Evolutionary conservation across 352 stramenopile species (phyloP), one percentile per base, ranked within the genome.

Genomic region (Pythium brachiatum): DNA sequence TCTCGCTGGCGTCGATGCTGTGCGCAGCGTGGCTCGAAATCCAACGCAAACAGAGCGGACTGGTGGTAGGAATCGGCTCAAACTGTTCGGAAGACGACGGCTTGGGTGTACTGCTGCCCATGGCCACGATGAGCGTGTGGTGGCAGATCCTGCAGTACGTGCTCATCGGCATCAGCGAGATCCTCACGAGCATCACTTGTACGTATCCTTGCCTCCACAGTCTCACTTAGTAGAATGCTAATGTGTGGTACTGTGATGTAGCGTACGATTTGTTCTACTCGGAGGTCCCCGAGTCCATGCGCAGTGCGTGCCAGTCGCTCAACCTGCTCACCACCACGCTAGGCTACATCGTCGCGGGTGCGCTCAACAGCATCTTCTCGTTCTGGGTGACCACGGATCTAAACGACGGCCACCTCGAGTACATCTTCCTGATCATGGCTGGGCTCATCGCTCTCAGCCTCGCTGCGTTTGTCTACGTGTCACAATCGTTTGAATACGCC

Each of bases 191-290:
- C 58, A 96, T 96, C 53, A 89, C 88, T 4, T 89, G 77, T 88
- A 76, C 51, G 78, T 78, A 16, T 2, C 6, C 21, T 11, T 38
- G 31, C 6, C 16, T 26, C 21, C 29, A 38, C 13, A 13, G 11
- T 57, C 6, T 34, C 3, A 21, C 44, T 36, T 43, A 6, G n/a
- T n/a, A n/a, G n/a, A n/a, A n/a, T n/a, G n/a, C n/a, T n/a, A n/a
- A n/a, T n/a, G n/a, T n/a, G n/a, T n/a, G 29, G 5, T 34, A 5
- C 5, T 34, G 5, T 34, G 5, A 34, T 34, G 29, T 34, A 88
- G 75, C 86, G 16, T 94, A 94, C 73, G 86, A 94, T 62, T 68
- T 97, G 20, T 97, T 96, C 62, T 97, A 97, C 70, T 90, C 85
- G n/a, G 88, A 97, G 66, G 89, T 95, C 4, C 90, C 90, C 8